phyloP scores from a whole-genome alignment of 2,329 filamentous ascomycete genomes.

The Colletotrichum liaoningense region DNA sequence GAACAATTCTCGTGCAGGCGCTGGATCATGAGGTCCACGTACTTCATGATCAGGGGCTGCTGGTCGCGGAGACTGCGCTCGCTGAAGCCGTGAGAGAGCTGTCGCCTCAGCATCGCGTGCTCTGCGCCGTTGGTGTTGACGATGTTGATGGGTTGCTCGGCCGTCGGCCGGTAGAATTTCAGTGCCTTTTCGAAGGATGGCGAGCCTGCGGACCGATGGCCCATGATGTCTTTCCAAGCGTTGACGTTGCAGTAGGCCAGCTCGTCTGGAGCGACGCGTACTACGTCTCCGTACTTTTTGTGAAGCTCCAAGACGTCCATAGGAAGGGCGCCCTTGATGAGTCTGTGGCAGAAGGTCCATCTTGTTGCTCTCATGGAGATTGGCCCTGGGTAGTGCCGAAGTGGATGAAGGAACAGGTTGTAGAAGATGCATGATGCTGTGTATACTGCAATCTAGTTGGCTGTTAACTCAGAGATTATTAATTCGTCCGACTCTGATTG shows the following conservation, averaged over 20 bases:
- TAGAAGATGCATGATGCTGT: too few relatives aligned
- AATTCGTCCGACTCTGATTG: too few relatives aligned
- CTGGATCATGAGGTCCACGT: slow-evolving; percentile 30
- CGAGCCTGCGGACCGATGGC: neutral
- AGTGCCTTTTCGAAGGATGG: slow-evolving; percentile 25
- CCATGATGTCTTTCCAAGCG: slow-evolving; percentile 38
- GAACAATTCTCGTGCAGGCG: slow-evolving; percentile 30
- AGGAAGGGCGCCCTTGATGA: neutral
- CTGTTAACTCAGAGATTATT: too few relatives aligned
- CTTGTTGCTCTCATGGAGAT: too few relatives aligned
- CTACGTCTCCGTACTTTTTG: slow-evolving; percentile 37
- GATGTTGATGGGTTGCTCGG: slow-evolving; percentile 6
- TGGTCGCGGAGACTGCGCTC: slow-evolving; percentile 44
- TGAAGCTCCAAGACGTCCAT: slow-evolving; percentile 8
- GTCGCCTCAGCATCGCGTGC: slow-evolving; percentile 37
- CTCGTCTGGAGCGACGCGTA: slow-evolving; percentile 37
- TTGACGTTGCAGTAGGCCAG: slow-evolving; percentile 29
- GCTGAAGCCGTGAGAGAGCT: slow-evolving; percentile 44
- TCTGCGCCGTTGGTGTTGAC: slow-evolving; percentile 29
- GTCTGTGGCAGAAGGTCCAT: too few relatives aligned
- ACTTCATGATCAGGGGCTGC: slow-evolving; percentile 41
- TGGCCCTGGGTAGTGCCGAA: too few relatives aligned
- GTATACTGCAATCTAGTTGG: too few relatives aligned
- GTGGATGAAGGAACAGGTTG: too few relatives aligned
- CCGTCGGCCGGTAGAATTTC: neutral